Evolutionary conservation across 1,139 yeast genomes (phyloP), one percentile per base, ranked within the genome.

Genomic region (Blastobotrys aristatus): DNA sequence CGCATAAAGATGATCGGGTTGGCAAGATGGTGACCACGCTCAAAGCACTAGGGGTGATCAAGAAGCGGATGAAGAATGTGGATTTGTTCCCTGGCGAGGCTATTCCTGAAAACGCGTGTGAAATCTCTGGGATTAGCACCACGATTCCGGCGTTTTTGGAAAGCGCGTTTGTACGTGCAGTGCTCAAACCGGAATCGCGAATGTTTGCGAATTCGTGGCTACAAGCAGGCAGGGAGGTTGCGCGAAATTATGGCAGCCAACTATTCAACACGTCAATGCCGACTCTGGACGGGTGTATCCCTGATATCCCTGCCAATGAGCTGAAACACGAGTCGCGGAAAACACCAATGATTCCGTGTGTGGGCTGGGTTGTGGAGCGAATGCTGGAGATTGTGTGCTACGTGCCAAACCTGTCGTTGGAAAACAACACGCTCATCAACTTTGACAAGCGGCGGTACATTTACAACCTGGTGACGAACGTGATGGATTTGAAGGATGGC

Each of bases 131-230:
- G 5, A 59, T 72, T 2, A 71, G 79, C 1, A 75, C 82, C 10
- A 77, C 76, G 51, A 80, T 90, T 22, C 97, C 97, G 1, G 84
- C 96, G 2, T 84, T 90, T 61, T 73, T 92, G 49, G 97, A 90
- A 62, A 75, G 90, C 4, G 90, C 95, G 5, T 72, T 90, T 34
- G 72, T 79, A 0, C 80, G 85, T 55, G 90, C 90, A 0, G 76
- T 90, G 21, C 71, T 87, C 42, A 74, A 90, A 1, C 96, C 96
- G 0, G 95, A 86, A 59, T 80, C 92, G 40, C 73, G 98, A 53
- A 65, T 72, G 26, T 88, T 78, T 62, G 73, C 83, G 2, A 72
- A 72, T 48, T 70, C 81, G 13, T 87, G 96, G 96, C 64, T 77
- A 47, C 75, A 81, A 1, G 77, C 89, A 21, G 66, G 75, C 2